Percentiles rank a stretch among this genome's conserved stretches.
phyloP scores from a whole-genome alignment of 2,329 filamentous ascomycete genomes.

The Scolecobasidium constrictum region DNA sequence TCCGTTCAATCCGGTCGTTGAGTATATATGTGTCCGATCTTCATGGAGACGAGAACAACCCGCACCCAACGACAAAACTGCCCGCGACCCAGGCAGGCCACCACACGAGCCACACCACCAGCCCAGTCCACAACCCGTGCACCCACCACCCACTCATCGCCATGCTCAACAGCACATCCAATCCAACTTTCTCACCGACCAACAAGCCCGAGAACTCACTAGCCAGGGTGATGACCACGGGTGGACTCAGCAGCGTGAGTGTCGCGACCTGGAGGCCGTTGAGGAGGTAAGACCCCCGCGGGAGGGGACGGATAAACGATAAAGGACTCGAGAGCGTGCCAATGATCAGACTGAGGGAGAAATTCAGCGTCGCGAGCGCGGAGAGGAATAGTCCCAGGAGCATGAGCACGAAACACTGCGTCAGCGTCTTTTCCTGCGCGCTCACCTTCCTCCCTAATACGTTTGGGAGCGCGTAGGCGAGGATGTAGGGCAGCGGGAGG shows the following conservation, averaged over 20 bases:
- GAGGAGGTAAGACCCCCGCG: background rate
- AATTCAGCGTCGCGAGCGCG: slow-evolving; percentile 89
- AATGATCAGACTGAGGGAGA: slow-evolving; percentile 77
- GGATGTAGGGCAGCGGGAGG: slow-evolving; percentile 21
- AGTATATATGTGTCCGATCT: too few relatives aligned
- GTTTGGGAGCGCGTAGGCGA: slow-evolving; percentile 18
- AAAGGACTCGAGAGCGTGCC: slow-evolving; percentile 71
- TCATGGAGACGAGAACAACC: background rate
- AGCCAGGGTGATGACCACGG: slow-evolving; percentile 20
- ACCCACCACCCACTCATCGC: slow-evolving; percentile 84
- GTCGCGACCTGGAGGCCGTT: slow-evolving; percentile 12
- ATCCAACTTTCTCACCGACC: slow-evolving; percentile 41
- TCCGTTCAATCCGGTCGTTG: too few relatives aligned
- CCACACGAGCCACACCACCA: slow-evolving; percentile 91
- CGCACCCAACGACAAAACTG: slow-evolving; percentile 5
- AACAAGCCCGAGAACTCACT: slow-evolving; percentile 29
- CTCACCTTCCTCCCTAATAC: slow-evolving; percentile 47
- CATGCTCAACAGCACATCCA: slow-evolving; percentile 53
- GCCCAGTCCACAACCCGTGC: slow-evolving; percentile 78
- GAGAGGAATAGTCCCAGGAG: slow-evolving; percentile 85
- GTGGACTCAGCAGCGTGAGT: slow-evolving; percentile 22
- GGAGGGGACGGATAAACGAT: slow-evolving; percentile 50
- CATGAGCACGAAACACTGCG: slow-evolving; percentile 87
- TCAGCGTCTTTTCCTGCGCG: slow-evolving; percentile 61
- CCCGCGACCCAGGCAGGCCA: slow-evolving; percentile 80